Evolutionary conservation across 208 protist genomes (phyloP).

Genomic region (Crithidia expoeki): DNA sequence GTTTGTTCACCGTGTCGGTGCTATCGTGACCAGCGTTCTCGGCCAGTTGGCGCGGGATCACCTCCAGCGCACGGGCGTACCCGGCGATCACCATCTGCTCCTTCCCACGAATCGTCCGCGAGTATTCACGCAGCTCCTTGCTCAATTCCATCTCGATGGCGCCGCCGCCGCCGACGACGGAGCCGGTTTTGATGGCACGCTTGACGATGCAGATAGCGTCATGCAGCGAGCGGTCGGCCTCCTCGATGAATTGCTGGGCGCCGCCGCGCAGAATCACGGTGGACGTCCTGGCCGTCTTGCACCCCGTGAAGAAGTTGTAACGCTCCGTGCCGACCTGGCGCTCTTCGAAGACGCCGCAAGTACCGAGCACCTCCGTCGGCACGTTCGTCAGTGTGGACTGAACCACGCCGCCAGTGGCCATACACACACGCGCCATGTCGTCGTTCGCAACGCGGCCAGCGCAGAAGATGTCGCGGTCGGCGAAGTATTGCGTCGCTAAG

Average conservation of each 20-base stretch:
- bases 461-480: constrained; percentile 99
- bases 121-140: constrained; percentile 96
- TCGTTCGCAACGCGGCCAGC: constrained; percentile 98
- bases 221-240: constrained; percentile 99
- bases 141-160: constrained; percentile 99
- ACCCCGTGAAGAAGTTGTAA: constrained; percentile 99
- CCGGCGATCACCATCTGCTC: constrained; percentile 98
- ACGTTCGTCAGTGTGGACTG: constrained; percentile 98
- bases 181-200: constrained; percentile 95
- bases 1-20: constrained; percentile 99
- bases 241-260: constrained; percentile 99
- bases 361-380: constrained; percentile 93
- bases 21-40: constrained; percentile 99
- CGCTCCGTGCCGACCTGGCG: constrained; percentile 97
- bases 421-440: constrained; percentile 94
- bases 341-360: constrained; percentile 98
- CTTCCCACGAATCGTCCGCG: constrained; percentile 98
- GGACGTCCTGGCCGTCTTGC: constrained; percentile 87
- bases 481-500: constrained; percentile 99
- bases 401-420: constrained; percentile 97
- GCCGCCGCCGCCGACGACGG: constrained; percentile 99
- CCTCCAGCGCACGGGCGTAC: constrained; percentile 99
- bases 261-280: constrained; percentile 97
- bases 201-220: constrained; percentile 99
- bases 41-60: constrained; percentile 98